Conservation (phyloP, 257 asterid species). For the Solanum rostratum region DNA sequence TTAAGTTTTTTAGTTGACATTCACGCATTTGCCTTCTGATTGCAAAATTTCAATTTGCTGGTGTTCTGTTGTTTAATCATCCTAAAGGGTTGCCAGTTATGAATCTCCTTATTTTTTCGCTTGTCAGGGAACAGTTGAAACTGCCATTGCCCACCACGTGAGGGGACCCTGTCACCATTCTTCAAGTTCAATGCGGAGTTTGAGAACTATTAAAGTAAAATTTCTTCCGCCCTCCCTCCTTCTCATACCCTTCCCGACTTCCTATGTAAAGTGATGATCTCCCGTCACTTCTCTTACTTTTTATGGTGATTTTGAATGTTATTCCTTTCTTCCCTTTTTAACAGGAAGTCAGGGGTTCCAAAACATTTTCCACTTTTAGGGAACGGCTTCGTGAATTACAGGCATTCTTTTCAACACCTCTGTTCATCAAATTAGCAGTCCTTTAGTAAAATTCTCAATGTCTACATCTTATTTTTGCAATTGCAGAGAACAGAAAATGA, state of each 20-base stretch:
- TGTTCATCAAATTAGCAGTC: background rate
- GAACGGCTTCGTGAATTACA: slow-evolving; percentile 90
- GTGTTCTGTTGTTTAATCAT: background rate
- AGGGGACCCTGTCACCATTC: slow-evolving; percentile 79
- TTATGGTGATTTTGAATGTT: background rate
- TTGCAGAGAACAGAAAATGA: slow-evolving; percentile 86
- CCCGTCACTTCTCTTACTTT: background rate
- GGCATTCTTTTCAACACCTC: slow-evolving; percentile 28
- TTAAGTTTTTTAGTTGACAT: background rate
- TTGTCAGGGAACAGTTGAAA: slow-evolving; percentile 45
- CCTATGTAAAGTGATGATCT: background rate
- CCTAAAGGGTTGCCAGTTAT: background rate
- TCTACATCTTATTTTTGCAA: slow-evolving; percentile 2
- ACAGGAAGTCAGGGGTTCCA: slow-evolving; percentile 68
- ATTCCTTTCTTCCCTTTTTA: slow-evolving; percentile 7
- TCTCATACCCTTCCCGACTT: background rate
- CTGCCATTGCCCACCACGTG: slow-evolving; percentile 62
- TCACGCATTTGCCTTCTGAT: background rate
- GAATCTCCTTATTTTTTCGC: slow-evolving; percentile 7
- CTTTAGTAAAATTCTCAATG: background rate
- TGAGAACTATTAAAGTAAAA: slow-evolving; percentile 57
- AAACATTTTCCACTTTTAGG: slow-evolving; percentile 59
- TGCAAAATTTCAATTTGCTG: background rate
- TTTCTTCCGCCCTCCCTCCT: slow-evolving; percentile 4
- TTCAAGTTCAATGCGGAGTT: slow-evolving; percentile 30